Conservation (phyloP, 352 stramenopile species). For the Globisporangium polare region DNA sequence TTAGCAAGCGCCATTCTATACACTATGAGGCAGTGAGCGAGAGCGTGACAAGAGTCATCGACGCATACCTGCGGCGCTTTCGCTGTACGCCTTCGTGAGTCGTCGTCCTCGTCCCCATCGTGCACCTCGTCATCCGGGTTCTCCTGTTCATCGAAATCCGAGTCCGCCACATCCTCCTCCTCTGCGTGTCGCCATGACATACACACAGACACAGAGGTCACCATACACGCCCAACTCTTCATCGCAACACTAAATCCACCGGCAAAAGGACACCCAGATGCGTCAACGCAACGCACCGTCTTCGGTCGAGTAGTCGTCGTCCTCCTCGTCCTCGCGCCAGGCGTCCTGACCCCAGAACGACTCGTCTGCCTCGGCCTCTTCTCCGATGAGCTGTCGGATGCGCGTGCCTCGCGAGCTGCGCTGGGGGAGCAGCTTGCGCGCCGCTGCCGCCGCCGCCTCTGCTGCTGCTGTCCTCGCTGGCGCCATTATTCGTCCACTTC, state of each 20-base stretch:
- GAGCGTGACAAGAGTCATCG: background rate
- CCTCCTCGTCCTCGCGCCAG: constrained; percentile 81
- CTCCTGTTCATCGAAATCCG: constrained; percentile 87
- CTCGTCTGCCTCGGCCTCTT: constrained; percentile 84
- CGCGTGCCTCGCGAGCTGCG: constrained; percentile 66
- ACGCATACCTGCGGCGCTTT: constrained; percentile 13
- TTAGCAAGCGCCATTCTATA: background rate
- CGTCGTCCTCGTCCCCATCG: constrained; percentile 53
- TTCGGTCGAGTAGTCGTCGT: constrained; percentile 88
- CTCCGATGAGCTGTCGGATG: constrained; percentile 82
- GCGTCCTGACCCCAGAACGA: constrained; percentile 85
- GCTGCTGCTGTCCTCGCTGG: background rate
- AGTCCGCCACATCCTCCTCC: constrained; percentile 87
- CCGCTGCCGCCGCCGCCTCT: background rate
- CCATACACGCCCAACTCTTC: background rate
- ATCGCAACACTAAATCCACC: background rate
- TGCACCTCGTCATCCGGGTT: constrained; percentile 75
- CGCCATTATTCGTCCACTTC: background rate
- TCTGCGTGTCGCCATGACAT: constrained; percentile 30
- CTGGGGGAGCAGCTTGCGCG: constrained; percentile 45
- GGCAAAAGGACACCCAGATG: background rate
- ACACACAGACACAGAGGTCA: background rate
- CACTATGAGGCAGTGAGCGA: background rate
- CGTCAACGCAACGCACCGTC: constrained; percentile 37
- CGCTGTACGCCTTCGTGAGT: constrained; percentile 23